A percentile compares a stretch with the other conserved stretches of the same genome.
phyloP scores from a whole-genome alignment of 805 yeast species.

The Yarrowia sp. region DNA sequence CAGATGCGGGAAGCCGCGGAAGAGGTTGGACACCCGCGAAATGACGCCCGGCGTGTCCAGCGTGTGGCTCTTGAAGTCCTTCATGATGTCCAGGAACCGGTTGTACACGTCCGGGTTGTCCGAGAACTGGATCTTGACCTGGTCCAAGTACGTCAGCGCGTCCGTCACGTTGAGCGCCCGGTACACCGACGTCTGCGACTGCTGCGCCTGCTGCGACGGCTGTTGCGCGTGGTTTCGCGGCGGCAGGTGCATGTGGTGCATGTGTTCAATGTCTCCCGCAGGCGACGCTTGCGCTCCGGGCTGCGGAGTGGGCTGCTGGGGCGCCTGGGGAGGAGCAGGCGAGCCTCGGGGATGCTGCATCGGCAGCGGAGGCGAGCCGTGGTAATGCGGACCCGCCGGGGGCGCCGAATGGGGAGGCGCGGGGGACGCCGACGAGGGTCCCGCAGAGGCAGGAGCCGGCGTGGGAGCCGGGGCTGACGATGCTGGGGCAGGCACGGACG shows the following conservation, averaged over 20 bases:
- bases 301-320: slow-evolving; percentile 11
- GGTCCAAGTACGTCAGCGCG: slow-evolving; percentile 92
- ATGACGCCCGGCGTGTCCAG: slow-evolving; percentile 98
- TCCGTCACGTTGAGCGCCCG: slow-evolving; percentile 90
- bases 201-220: slow-evolving; percentile 51
- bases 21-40: slow-evolving; percentile 86
- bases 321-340: slow-evolving; percentile 25
- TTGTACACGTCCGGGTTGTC: slow-evolving; percentile 94
- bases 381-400: slow-evolving; percentile 25
- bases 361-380: slow-evolving; percentile 26
- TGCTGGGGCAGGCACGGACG: not conserved
- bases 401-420: slow-evolving; percentile 23
- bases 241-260: slow-evolving; percentile 24
- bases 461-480: not conserved
- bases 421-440: slow-evolving; percentile 28
- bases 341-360: slow-evolving; percentile 19
- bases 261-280: slow-evolving; percentile 7
- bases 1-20: slow-evolving; percentile 85
- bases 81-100: slow-evolving; percentile 95
- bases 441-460: not conserved
- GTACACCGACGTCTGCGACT: slow-evolving; percentile 38
- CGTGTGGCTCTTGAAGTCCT: slow-evolving; percentile 90
- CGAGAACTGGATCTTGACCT: slow-evolving; percentile 88
- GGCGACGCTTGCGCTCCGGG: slow-evolving; percentile 1
- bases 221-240: slow-evolving; percentile 31